phyloP scores from a whole-genome alignment of 192 early-diverging fungal genomes.

The Pilobolus umbonatus region DNA sequence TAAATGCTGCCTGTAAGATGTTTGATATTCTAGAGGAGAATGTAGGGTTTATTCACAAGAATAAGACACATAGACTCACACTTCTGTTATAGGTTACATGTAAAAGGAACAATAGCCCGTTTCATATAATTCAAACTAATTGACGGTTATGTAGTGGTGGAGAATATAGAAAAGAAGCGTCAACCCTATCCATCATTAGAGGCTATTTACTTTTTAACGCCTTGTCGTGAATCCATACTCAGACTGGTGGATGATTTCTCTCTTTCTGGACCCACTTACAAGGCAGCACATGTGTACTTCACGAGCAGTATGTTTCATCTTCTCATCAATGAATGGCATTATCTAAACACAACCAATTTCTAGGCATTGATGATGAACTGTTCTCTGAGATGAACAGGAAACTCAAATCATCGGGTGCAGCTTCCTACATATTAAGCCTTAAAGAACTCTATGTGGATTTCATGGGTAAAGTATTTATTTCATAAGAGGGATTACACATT shows the following conservation, averaged over 20 bases:
- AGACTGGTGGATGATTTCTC: conserved; percentile 57
- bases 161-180: conserved; percentile 53
- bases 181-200: conserved; percentile 57
- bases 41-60: conserved; percentile 28
- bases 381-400: conserved; percentile 43
- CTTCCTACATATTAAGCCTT: conserved; percentile 52
- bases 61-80: not conserved
- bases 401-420: conserved; percentile 49
- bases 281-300: conserved; percentile 57
- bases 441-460: conserved; percentile 82
- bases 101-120: conserved; percentile 3
- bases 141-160: conserved; percentile 44
- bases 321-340: conserved; percentile 1
- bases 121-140: not conserved
- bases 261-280: conserved; percentile 42
- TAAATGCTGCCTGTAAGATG: conserved; percentile 75
- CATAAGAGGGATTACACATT: not conserved
- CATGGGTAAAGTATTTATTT: conserved; percentile 49
- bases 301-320: conserved; percentile 38
- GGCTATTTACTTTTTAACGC: conserved; percentile 57
- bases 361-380: conserved; percentile 61
- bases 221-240: conserved; percentile 49
- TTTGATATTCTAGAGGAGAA: conserved; percentile 71
- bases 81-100: conserved; percentile 19
- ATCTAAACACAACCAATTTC: not conserved